Percentiles rank a stretch among this genome's conserved stretches.
phyloP scores from a whole-genome alignment of 345 rosid species.

The Excoecaria cochinchinensis region DNA sequence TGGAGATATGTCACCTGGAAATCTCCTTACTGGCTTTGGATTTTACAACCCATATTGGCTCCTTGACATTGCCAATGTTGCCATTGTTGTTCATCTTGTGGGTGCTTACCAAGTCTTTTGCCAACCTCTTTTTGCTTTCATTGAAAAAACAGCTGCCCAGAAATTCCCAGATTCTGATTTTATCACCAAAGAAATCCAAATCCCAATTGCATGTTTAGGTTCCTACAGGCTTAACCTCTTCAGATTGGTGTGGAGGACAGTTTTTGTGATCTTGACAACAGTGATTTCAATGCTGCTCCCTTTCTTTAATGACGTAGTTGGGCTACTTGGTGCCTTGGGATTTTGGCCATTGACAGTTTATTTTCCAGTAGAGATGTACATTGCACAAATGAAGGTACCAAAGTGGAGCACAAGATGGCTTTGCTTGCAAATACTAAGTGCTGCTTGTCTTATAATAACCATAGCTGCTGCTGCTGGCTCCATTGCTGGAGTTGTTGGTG shows the following conservation, averaged over 20 bases:
- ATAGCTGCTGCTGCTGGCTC: constrained; percentile 84
- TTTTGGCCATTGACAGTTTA: constrained; percentile 94
- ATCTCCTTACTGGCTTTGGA: constrained; percentile 78
- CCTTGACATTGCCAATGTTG: constrained; percentile 79
- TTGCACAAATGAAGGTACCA: constrained; percentile 58
- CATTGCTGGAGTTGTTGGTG: constrained; percentile 58
- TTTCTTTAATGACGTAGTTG: constrained; percentile 77
- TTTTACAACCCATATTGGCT: constrained; percentile 85
- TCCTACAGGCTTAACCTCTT: constrained; percentile 61
- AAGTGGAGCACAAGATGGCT: constrained; percentile 84
- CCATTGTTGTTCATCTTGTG: constrained; percentile 75
- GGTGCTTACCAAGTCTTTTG: constrained; percentile 94
- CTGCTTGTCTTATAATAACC: constrained; percentile 65
- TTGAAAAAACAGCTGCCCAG: constrained; percentile 52
- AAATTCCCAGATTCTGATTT: constrained; percentile 61
- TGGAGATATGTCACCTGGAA: constrained; percentile 77
- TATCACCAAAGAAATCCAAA: constrained; percentile 49
- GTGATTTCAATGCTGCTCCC: constrained; percentile 84
- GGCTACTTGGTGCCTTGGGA: constrained; percentile 84
- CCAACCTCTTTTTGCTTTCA: constrained; percentile 80
- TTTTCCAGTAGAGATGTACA: constrained; percentile 91
- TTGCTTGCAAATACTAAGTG: constrained; percentile 65
- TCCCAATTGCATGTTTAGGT: constrained; percentile 48
- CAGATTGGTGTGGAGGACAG: constrained; percentile 81
- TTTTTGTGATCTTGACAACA: constrained; percentile 66